Base-by-base conservation (phyloP, 805 yeast species). In the Starmerella powellii region DNA sequence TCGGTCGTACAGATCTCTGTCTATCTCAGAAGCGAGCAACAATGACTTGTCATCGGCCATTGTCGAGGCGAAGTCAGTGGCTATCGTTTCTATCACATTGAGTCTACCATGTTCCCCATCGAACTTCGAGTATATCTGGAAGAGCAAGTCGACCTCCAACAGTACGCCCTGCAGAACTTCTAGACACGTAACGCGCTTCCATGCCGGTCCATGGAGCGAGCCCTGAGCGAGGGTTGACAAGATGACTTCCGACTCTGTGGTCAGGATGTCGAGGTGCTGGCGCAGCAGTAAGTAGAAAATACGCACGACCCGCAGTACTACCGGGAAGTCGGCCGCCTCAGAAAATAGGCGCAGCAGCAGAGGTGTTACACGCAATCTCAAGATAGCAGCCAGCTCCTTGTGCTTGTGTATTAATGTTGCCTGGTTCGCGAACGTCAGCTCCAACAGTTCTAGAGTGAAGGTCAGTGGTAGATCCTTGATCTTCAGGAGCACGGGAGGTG, bases 371-470 rank as follows among this genome's bases (percentile, higher is more conserved):
- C 76, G 72, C 1, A 74, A 70, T 54, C 88, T 66, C 19, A 87
- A 61, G 11, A 86, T 60, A 49, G 69, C 74, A 1, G 76, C 76
- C 28, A 88, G 66, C 52, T 84, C 95, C 1, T 57, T 62, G 49
- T 79, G 85, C 2, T 58, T 41, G 15, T 68, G 58, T 55, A 88
- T 83, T 2, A 76, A 54, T 0, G 54, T 47, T 15, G 67, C 64
- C 54, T 85, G 85, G 55, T 76, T 77, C 12, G 76, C 68, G 26
- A 91, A 60, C 3, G 87, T 69, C 43, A 80, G 80, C 60, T 91
- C 97, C 18, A 91, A 59, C 23, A 88, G 70, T 56, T 88, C 98
- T 40, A 91, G 70, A 0, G 85, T 84, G 45, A 85, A 70, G 35
- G 75, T 70, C 59, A 79, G 73, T 34, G 81, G 68, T 27, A 80